Percentiles rank a stretch among this genome's conserved stretches.
phyloP scores from a whole-genome alignment of 78 protist genomes.

The Dictyostelium citrinum region DNA sequence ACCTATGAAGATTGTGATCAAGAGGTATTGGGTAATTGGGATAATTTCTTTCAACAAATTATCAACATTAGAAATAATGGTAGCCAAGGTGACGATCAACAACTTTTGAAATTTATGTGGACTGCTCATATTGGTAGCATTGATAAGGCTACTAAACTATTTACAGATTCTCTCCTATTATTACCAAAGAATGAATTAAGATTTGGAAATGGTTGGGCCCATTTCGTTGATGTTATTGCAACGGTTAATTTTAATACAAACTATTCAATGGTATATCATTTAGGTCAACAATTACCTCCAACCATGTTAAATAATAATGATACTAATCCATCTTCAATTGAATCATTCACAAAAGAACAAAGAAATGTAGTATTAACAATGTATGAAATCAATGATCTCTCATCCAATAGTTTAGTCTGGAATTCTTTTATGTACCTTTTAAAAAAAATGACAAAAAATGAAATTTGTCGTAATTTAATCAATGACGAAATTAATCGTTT shows the following conservation, averaged over 20 bases:
- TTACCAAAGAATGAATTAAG: background rate
- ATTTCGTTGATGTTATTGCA: constrained; percentile 35
- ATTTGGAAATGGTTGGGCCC: constrained; percentile 52
- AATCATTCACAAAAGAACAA: background rate
- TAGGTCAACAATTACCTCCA: background rate
- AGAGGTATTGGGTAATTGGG: constrained; percentile 1
- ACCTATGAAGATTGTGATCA: constrained; percentile 4
- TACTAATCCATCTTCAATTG: constrained; percentile 27
- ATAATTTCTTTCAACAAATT: background rate
- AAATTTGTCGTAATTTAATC: background rate
- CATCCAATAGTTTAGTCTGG: background rate
- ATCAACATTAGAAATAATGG: background rate
- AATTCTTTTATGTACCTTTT: background rate
- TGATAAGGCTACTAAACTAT: background rate
- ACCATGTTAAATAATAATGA: background rate
- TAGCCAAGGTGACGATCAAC: background rate
- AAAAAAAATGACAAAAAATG: background rate
- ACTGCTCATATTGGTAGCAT: constrained; percentile 40
- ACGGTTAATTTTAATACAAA: constrained; percentile 30
- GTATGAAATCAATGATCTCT: background rate
- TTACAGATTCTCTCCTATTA: background rate
- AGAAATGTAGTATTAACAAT: constrained; percentile 11
- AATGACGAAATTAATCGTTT: background rate
- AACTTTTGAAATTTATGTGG: constrained; percentile 27
- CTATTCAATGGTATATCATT: background rate